Evolutionary conservation across 2,329 filamentous ascomycete species (phyloP).

Genomic region (Bipolaris cookei): DNA sequence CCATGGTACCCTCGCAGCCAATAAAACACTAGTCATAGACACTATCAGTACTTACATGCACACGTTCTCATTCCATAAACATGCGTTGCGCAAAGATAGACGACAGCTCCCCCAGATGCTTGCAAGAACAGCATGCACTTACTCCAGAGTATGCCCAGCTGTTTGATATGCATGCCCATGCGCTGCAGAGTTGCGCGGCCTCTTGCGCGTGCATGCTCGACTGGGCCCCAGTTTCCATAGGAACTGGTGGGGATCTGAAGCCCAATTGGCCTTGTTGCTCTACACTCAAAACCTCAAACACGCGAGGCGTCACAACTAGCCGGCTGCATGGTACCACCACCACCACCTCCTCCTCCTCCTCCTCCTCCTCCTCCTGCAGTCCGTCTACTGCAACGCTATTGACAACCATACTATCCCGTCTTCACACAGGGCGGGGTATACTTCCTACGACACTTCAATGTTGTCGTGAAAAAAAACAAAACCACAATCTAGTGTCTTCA

Average conservation of each 20-base stretch:
- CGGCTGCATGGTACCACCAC: background rate
- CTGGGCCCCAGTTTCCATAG: slow-evolving; percentile 6
- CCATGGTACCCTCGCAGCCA: background rate
- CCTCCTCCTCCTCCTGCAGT: background rate
- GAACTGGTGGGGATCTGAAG: slow-evolving; percentile 12
- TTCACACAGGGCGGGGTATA: background rate
- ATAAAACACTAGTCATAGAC: background rate
- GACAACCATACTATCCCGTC: background rate
- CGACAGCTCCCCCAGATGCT: too few relatives aligned
- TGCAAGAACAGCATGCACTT: too few relatives aligned
- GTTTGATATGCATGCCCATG: slow-evolving; percentile 1
- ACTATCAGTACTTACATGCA: too few relatives aligned
- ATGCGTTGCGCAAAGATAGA: too few relatives aligned
- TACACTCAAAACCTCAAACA: background rate
- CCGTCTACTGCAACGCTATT: background rate
- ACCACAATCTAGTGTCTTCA: background rate
- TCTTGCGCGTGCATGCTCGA: slow-evolving; percentile 6
- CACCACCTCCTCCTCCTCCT: background rate
- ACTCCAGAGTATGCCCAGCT: background rate
- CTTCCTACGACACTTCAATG: background rate
- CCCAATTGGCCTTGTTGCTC: background rate
- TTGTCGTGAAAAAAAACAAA: background rate
- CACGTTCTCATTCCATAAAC: too few relatives aligned
- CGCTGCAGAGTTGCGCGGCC: slow-evolving; percentile 6
- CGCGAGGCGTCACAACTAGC: background rate